phyloP scores from a whole-genome alignment of 208 protist genomes.

The Leishmania tropica region DNA sequence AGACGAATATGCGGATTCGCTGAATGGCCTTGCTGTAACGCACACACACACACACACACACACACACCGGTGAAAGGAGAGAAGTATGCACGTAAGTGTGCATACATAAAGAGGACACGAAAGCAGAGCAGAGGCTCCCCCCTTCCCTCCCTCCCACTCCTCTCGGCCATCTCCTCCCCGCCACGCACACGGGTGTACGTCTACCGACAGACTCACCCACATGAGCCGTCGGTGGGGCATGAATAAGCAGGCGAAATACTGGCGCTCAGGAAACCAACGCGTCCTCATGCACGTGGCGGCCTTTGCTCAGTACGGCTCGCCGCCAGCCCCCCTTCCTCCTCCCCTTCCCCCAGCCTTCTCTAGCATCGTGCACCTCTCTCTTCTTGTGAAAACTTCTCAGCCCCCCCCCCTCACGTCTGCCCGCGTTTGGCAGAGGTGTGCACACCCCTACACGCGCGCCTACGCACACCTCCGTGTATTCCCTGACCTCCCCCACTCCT shows the following conservation, averaged over 20 bases:
- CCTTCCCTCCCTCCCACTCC: background rate
- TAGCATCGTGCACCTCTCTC: background rate
- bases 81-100: background rate
- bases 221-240: background rate
- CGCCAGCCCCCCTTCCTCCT: background rate
- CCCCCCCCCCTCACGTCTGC: background rate
- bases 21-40: too few species aligned
- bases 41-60: too few species aligned
- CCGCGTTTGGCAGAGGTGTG: background rate
- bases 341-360: background rate
- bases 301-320: background rate
- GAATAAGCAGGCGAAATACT: background rate
- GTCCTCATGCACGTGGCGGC: background rate
- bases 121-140: background rate
- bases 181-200: background rate
- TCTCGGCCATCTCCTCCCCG: background rate
- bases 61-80: too few species aligned
- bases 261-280: background rate
- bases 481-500: background rate
- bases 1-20: too few species aligned
- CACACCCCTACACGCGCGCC: background rate
- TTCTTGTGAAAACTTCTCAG: background rate
- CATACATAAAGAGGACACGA: background rate
- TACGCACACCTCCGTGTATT: background rate
- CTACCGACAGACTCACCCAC: background rate